These are phyloP conservation scores for Acacia melanoxylon DNA, from an alignment of 306 rosid genomes.

Conservation along the genomic window DNA sequence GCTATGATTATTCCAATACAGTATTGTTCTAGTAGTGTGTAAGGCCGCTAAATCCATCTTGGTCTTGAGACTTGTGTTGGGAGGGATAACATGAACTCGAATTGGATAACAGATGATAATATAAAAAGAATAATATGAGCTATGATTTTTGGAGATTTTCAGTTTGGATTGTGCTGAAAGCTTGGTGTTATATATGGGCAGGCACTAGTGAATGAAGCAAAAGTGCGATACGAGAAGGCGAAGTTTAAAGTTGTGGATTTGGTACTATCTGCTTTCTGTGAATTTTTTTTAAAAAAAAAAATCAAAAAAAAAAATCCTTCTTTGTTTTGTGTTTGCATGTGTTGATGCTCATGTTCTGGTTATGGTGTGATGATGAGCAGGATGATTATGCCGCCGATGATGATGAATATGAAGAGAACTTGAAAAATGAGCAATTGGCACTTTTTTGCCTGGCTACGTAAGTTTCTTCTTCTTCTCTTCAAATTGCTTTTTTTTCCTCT, in stretches of 20 bases:
- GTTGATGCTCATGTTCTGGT: conserved; percentile 17
- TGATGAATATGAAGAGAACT: conserved; percentile 73
- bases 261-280: conserved; percentile 43
- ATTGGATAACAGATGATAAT: too few species aligned
- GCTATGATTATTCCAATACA: too few species aligned
- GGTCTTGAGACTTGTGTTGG: too few species aligned
- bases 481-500: neutral
- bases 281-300: neutral
- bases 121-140: too few species aligned
- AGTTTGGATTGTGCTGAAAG: neutral
- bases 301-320: neutral
- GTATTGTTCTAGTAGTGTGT: too few species aligned
- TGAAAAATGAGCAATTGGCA: conserved; percentile 65
- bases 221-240: conserved; percentile 82
- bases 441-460: conserved; percentile 96
- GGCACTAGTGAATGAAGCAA: conserved; percentile 94
- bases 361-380: conserved; percentile 36
- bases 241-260: conserved; percentile 77
- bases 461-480: conserved; percentile 29
- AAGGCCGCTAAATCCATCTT: too few species aligned
- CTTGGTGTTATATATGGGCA: conserved; percentile 16
- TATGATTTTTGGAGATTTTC: neutral
- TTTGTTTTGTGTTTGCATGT: conserved; percentile 12
- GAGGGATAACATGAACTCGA: too few species aligned
- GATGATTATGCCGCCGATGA: conserved; percentile 88